Evolutionary conservation across 768 basidiomycete genomes (phyloP).

Genomic region (Lentinula edodes): DNA sequence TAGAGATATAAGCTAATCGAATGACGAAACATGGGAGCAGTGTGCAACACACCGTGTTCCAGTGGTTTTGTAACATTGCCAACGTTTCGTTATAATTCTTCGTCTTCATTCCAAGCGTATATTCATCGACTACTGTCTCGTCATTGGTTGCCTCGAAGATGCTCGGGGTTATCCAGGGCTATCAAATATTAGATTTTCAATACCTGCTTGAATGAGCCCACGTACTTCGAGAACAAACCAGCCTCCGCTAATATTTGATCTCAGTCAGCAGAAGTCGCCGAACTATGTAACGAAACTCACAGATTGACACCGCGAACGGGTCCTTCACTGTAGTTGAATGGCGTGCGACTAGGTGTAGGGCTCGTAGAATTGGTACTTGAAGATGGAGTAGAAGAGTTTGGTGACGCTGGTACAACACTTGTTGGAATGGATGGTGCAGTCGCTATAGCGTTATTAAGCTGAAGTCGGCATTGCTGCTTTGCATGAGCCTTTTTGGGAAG

Average conservation of each 20-base stretch:
- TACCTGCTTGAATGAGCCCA: neutral
- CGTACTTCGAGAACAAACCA: slow-evolving; percentile 60
- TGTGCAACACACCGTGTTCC: slow-evolving; percentile 40
- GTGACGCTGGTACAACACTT: slow-evolving; percentile 1
- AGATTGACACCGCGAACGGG: slow-evolving; percentile 57
- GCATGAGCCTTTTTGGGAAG: slow-evolving; percentile 5
- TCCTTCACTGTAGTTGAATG: slow-evolving; percentile 38
- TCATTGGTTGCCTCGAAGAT: slow-evolving; percentile 62
- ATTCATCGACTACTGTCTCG: slow-evolving; percentile 52
- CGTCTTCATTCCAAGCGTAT: slow-evolving; percentile 46
- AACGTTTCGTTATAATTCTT: slow-evolving; percentile 36
- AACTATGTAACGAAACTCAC: slow-evolving; percentile 28
- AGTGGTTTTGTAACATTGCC: slow-evolving; percentile 44
- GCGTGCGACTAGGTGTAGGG: slow-evolving; percentile 16
- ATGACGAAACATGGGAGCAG: neutral
- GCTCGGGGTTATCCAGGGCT: slow-evolving; percentile 81
- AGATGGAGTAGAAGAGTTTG: slow-evolving; percentile 6
- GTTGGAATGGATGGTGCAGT: slow-evolving; percentile 7
- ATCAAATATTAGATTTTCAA: neutral
- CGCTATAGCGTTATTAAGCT: slow-evolving; percentile 13
- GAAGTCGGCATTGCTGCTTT: slow-evolving; percentile 25
- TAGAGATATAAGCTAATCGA: slow-evolving; percentile 2
- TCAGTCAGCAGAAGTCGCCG: neutral
- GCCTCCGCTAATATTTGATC: slow-evolving; percentile 36
- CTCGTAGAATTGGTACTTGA: slow-evolving; percentile 6